Evolutionary conservation across 1,139 yeast species (phyloP).

Genomic region (Geotrichum europaeum): DNA sequence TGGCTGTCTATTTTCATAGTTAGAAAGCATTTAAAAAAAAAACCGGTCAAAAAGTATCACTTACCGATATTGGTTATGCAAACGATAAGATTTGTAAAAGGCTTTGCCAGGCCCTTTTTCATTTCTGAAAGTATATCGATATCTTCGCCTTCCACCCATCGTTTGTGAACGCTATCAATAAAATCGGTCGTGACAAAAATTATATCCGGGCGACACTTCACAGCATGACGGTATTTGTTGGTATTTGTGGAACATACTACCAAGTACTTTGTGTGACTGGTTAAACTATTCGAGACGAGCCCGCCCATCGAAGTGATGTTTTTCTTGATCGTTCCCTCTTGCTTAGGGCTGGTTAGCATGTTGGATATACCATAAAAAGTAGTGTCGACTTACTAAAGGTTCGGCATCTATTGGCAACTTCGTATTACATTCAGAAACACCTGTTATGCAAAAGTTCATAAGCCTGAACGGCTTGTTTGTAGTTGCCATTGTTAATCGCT

Average conservation of each 20-base stretch:
- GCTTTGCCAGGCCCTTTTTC: constrained; percentile 33
- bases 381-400: constrained; percentile 4
- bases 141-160: constrained; percentile 53
- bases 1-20: not conserved
- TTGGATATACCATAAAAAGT: not conserved
- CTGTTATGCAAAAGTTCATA: constrained; percentile 16
- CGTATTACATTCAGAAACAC: constrained; percentile 12
- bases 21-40: not conserved
- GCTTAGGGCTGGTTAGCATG: not conserved
- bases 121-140: constrained; percentile 31
- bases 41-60: constrained; percentile 7
- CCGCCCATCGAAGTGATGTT: constrained; percentile 51
- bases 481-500: not conserved
- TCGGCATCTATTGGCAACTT: not conserved
- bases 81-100: constrained; percentile 45
- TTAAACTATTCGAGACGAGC: constrained; percentile 49
- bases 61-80: constrained; percentile 48
- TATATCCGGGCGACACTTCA: constrained; percentile 54
- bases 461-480: constrained; percentile 13
- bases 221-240: constrained; percentile 66
- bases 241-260: constrained; percentile 57
- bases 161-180: constrained; percentile 42
- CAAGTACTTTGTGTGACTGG: constrained; percentile 60
- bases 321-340: not conserved
- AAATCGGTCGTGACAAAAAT: constrained; percentile 47